Base-by-base conservation (phyloP, 1,139 yeast genomes). In the Pichia terricola region DNA sequence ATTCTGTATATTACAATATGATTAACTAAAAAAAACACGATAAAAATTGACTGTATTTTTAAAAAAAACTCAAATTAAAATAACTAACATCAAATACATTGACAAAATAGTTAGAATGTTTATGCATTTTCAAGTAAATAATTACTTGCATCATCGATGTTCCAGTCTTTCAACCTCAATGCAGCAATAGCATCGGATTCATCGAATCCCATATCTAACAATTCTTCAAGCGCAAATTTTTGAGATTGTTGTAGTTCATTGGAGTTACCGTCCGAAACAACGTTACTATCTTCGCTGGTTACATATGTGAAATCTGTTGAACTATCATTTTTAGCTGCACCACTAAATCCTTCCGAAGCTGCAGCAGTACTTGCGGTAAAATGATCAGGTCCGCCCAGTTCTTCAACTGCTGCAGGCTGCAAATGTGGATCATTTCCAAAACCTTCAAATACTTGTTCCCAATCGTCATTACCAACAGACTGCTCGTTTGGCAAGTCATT, bases 381-480 rank as follows among this genome's bases (percentile, higher is more conserved):
- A 16, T 34, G 41, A 25, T 16, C n/a, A 5, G 25, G 26, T 39
- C 28, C 34, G 4, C 28, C 38, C 34, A 28, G 22, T 22, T 51
- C 53, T 22, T 44, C 42, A 10, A 44, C 36, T 0, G 48, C 50
- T 0, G 50, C 52, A 3, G 49, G 45, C 35, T 53, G 54, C 28
- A 54, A 28, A 32, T 45, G 48, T 34, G 69, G 67, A 33, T 71
- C 70, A 55, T 81, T 83, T 31, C 91, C 91, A 60, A 87, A 83
- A 0, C 94, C 95, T 3, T 95, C 94, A 68, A 88, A 88, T 32
- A 88, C 72, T 63, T 87, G 91, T 57, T 88, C 96, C 96, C 96
- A 88, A 62, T 88, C 96, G 57, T 86, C 95, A 28, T 8, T 26
- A 16, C 4, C 6, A 6, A 11, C 40, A 9, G 52, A 26, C 16